A percentile compares a stretch with the other conserved stretches of the same genome.
These are phyloP conservation scores for Phytophthora parvispora DNA, from an alignment of 352 stramenopile genomes.

Conservation along the genomic window DNA sequence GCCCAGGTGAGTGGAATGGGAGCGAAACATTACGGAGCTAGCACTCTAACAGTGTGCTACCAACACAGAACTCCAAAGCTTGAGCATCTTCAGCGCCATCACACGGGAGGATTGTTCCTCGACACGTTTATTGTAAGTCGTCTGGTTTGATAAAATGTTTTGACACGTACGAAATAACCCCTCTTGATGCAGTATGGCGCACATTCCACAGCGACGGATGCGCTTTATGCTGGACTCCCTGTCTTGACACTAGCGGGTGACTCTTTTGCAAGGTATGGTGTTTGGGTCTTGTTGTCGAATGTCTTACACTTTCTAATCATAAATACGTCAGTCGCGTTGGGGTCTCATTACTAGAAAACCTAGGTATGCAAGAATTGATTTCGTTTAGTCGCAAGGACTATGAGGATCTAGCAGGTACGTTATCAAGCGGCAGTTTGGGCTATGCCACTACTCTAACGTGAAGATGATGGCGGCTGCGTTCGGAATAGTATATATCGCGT, in stretches of 20 bases:
- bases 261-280: slow-evolving; percentile 58
- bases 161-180: background rate
- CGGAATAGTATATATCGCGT: slow-evolving; percentile 47
- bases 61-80: slow-evolving; percentile 61
- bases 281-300: background rate
- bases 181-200: slow-evolving; percentile 84
- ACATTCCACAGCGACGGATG: slow-evolving; percentile 94
- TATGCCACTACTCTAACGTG: slow-evolving; percentile 1
- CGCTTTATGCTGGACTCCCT: slow-evolving; percentile 86
- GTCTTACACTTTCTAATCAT: background rate
- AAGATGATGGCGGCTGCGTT: background rate
- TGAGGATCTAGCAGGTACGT: slow-evolving; percentile 58
- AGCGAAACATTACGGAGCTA: background rate
- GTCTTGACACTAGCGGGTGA: slow-evolving; percentile 88
- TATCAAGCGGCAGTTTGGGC: background rate
- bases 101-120: slow-evolving; percentile 87
- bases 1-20: slow-evolving; percentile 34
- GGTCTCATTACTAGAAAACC: slow-evolving; percentile 56
- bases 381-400: slow-evolving; percentile 57
- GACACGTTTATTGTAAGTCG: slow-evolving; percentile 88
- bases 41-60: slow-evolving; percentile 3
- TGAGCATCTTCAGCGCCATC: slow-evolving; percentile 84
- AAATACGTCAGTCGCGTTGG: slow-evolving; percentile 55
- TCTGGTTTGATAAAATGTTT: background rate
- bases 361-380: slow-evolving; percentile 44